These are phyloP conservation scores for Pseudopyrenochaeta lycopersici DNA, from an alignment of 2,329 filamentous ascomycete genomes.

Conservation along the genomic window DNA sequence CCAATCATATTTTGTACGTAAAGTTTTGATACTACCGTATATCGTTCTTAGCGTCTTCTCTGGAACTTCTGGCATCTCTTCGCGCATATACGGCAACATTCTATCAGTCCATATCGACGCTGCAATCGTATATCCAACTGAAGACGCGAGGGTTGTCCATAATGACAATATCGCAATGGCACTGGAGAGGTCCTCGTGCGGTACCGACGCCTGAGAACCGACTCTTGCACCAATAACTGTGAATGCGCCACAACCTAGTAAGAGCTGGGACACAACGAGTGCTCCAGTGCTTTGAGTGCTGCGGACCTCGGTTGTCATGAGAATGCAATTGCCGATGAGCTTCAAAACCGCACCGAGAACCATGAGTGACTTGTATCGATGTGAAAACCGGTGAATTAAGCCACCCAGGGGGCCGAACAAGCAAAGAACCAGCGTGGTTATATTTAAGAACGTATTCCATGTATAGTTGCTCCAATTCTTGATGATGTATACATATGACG, in stretches of 20 bases:
- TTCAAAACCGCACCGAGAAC: constrained; percentile 49
- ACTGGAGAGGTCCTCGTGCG: constrained; percentile 54
- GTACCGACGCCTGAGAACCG: constrained; percentile 53
- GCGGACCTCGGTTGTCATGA: constrained; percentile 36
- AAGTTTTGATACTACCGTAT: constrained; percentile 48
- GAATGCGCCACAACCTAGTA: constrained; percentile 51
- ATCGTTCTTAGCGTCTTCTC: constrained; percentile 36
- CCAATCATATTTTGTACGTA: constrained; percentile 43
- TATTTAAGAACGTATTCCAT: constrained; percentile 53
- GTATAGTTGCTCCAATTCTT: constrained; percentile 55
- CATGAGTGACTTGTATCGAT: constrained; percentile 56
- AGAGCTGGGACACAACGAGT: constrained; percentile 45
- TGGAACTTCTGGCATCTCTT: constrained; percentile 38
- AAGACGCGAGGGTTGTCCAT: constrained; percentile 53
- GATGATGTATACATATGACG: constrained; percentile 51
- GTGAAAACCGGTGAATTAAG: constrained; percentile 45
- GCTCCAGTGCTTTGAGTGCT: constrained; percentile 49
- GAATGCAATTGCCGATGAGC: constrained; percentile 51
- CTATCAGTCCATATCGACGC: constrained; percentile 51
- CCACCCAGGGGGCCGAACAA: constrained; percentile 47
- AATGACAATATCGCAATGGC: constrained; percentile 51
- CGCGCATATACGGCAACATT: constrained; percentile 47
- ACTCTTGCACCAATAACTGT: constrained; percentile 54
- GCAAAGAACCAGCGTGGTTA: constrained; percentile 53
- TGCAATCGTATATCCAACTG: constrained; percentile 51